phyloP scores from a whole-genome alignment of 495 filamentous ascomycete species.

The Rusavskia elegans region DNA sequence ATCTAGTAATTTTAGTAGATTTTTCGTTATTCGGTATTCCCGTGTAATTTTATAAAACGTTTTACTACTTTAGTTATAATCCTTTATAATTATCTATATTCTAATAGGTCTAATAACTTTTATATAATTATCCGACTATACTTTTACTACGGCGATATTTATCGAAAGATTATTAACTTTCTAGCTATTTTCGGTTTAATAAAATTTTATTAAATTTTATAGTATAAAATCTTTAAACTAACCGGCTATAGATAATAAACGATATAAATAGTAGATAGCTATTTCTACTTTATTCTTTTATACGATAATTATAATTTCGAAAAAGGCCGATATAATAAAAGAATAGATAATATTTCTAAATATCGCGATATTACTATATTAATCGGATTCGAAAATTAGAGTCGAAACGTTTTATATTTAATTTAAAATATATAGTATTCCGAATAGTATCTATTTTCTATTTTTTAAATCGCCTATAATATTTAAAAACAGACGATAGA shows the following conservation, averaged over 20 bases:
- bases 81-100: not conserved
- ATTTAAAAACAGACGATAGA: not conserved
- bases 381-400: not conserved
- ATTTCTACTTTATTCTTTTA: not conserved
- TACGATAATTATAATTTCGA: not conserved
- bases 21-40: not conserved
- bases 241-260: not conserved
- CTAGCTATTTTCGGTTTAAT: not conserved
- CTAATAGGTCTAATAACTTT: not conserved
- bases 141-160: not conserved
- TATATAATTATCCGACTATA: not conserved
- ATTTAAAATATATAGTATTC: not conserved
- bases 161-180: not conserved
- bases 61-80: not conserved
- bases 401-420: too few relatives aligned
- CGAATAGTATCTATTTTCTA: too few relatives aligned
- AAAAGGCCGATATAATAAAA: not conserved
- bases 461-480: too few relatives aligned
- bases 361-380: not conserved
- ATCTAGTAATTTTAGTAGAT: not conserved
- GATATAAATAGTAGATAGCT: too few relatives aligned
- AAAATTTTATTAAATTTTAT: not conserved
- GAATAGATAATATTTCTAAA: not conserved
- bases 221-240: too few relatives aligned
- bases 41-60: not conserved